phyloP scores from a whole-genome alignment of 331 rosid genomes.

The Saraca asoca region DNA sequence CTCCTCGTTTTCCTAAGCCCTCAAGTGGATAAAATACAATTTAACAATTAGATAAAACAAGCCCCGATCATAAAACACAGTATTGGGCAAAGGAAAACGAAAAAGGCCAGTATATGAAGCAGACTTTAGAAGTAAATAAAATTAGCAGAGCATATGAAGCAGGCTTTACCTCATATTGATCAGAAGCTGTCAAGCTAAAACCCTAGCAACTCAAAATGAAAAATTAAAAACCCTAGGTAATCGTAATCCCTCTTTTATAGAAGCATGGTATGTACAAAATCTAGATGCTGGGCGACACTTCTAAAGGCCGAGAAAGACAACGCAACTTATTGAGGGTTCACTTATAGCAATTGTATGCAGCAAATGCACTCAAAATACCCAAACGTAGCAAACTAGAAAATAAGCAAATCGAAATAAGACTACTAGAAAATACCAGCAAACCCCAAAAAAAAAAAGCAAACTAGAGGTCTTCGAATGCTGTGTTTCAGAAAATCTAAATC shows the following conservation, averaged over 20 bases:
- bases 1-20: neutral
- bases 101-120: neutral
- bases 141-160: neutral
- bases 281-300: constrained; percentile 4
- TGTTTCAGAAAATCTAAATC: too few relatives aligned
- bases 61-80: neutral
- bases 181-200: constrained; percentile 7
- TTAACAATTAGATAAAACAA: neutral
- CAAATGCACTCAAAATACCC: too few relatives aligned
- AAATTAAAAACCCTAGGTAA: neutral
- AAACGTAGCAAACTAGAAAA: too few relatives aligned
- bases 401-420: too few relatives aligned
- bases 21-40: neutral
- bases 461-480: too few relatives aligned
- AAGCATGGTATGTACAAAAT: neutral
- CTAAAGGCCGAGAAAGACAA: neutral
- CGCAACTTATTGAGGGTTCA: too few relatives aligned
- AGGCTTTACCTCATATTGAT: constrained; percentile 16
- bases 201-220: constrained; percentile 13
- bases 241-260: neutral
- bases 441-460: too few relatives aligned
- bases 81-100: neutral
- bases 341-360: too few relatives aligned
- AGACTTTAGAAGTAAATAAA: neutral
- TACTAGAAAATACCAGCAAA: too few relatives aligned